Base-by-base conservation (phyloP, 2,329 filamentous ascomycete species). In the Sordariomycetes sp. region DNA sequence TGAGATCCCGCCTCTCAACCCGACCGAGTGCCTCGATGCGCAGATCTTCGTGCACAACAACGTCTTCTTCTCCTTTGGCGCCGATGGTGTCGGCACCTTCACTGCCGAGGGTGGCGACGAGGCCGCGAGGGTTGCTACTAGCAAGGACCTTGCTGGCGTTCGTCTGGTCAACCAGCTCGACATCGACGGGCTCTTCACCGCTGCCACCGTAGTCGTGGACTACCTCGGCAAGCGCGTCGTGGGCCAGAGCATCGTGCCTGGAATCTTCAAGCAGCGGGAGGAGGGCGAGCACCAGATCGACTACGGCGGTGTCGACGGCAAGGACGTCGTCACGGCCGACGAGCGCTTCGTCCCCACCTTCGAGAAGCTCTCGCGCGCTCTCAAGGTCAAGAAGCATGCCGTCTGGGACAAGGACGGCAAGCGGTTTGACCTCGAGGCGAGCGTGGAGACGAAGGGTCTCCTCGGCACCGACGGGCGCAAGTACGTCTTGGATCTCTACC, bases 11-110 rank as follows among this genome's bases (percentile, higher is more conserved):
- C 90, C 94, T 7, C 76, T 99, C 58, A 99, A 99, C 75, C 95
- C 94, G 7, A 97, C 93, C 0, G 94, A 99, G 74, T 86, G 81
- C 62, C 84, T 81, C 64, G 93, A 99, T 70, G 94, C 94, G 3
- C 94, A 99, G 71, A 99, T 99, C 63, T 99, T 96, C 67, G 93
- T 99, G 25, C 97, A 97, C 78, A 97, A 97, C 79, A 99, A 99
- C 74, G 91, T 99, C 64, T 99, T 99, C 78, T 99, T 96, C 78
- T 97, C 94, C 0, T 97, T 97, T 65, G 94, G 94, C 62, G 93
- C 94, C 52, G 94, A 99, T 70, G 95, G 94, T 57, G 94, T 97
- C 53, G 93, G 94, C 51, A 99, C 94, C 18, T 99, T 99, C 71
- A 92, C 91, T 12, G 92, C 88, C 3, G 94, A 99, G 74, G 94